Conservation (phyloP, 202 grass and related monocot species). For the Musa balbisiana region DNA sequence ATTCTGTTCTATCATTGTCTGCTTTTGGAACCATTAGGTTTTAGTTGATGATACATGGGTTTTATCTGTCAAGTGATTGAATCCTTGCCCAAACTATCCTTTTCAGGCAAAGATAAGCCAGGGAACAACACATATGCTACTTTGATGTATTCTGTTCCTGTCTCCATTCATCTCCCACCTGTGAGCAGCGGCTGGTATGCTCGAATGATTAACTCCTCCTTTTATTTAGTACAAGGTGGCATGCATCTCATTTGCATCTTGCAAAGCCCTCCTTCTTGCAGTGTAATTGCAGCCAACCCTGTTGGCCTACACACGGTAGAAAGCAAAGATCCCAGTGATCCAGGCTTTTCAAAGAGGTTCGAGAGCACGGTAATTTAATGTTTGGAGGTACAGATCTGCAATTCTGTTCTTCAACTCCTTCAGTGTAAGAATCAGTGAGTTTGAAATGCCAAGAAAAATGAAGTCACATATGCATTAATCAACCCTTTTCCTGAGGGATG, state of each 20-base stretch:
- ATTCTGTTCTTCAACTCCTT: neutral
- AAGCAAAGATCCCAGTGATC: neutral
- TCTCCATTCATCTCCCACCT: neutral
- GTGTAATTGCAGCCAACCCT: no score
- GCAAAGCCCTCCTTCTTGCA: no score
- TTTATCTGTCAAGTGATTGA: neutral
- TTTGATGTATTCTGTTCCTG: neutral
- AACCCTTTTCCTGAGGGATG: no score
- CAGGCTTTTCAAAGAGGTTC: neutral
- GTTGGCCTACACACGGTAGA: no score
- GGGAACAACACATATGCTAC: neutral
- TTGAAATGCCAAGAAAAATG: neutral
- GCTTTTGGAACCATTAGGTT: no score
- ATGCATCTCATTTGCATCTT: no score
- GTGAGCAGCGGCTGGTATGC: neutral
- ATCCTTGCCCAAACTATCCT: neutral
- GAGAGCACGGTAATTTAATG: neutral
- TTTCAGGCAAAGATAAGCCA: neutral
- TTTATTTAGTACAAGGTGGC: no score
- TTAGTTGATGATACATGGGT: neutral
- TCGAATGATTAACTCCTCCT: no score
- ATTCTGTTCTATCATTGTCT: no score
- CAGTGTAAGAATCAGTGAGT: neutral
- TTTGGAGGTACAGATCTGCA: neutral
- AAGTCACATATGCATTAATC: no score